Conservation (phyloP, 306 rosid species). For the Ochetophila trinervis region DNA sequence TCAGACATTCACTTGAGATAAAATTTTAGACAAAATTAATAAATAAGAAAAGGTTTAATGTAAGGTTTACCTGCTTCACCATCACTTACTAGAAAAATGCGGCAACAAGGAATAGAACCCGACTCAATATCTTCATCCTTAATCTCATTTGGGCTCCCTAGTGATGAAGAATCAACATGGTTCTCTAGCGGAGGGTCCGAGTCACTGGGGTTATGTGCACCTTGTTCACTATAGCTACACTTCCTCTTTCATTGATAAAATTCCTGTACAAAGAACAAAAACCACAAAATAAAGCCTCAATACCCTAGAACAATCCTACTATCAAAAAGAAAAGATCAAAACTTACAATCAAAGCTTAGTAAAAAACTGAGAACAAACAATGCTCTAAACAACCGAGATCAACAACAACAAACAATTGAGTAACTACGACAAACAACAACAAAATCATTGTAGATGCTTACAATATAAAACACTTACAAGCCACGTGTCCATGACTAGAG, state of each 20-base stretch:
- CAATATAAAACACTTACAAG: no score
- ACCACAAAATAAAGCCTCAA: constrained; percentile 3
- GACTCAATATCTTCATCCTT: constrained; percentile 71
- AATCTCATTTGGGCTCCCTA: constrained; percentile 65
- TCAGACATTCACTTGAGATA: background rate
- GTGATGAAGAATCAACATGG: constrained; percentile 50
- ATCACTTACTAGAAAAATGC: constrained; percentile 94
- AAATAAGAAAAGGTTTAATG: background rate
- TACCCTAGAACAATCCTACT: constrained; percentile 36
- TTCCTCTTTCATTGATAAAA: constrained; percentile 66
- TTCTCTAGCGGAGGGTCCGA: constrained; percentile 73
- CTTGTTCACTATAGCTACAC: constrained; percentile 71
- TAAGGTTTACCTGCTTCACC: constrained; percentile 64
- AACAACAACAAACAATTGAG: no score
- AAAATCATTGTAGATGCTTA: no score
- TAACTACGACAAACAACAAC: no score
- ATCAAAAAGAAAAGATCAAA: constrained; percentile 13
- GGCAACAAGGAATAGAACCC: constrained; percentile 75
- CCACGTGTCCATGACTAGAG: no score
- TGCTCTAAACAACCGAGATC: no score
- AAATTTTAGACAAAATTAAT: background rate
- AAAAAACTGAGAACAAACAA: constrained; percentile 4
- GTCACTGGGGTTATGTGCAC: constrained; percentile 58
- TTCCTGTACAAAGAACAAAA: background rate
- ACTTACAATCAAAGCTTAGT: background rate